A percentile compares a stretch with the other conserved stretches of the same genome.
Evolutionary conservation across 2,329 filamentous ascomycete genomes (phyloP).

Genomic region (Sclerotinia nivalis): DNA sequence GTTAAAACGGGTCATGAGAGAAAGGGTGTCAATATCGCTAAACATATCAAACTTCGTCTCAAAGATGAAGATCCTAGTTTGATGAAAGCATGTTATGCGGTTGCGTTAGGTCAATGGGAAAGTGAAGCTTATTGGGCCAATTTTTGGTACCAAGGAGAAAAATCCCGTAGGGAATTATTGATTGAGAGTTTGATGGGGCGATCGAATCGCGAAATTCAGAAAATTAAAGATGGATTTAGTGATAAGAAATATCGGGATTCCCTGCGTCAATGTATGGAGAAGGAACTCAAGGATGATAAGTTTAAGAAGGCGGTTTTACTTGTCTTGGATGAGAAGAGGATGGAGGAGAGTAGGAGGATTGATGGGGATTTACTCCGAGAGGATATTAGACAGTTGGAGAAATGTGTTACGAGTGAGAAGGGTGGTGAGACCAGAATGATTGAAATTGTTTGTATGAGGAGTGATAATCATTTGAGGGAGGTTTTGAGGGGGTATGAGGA

Average conservation of each 20-base stretch:
- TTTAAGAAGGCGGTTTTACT: conserved; percentile 86
- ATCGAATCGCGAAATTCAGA: conserved; percentile 79
- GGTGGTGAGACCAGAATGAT: conserved; percentile 90
- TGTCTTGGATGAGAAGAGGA: conserved; percentile 77
- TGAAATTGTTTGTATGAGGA: conserved; percentile 75
- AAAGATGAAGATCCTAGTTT: conserved; percentile 74
- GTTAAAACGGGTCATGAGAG: conserved; percentile 75
- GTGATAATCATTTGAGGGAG: conserved; percentile 78
- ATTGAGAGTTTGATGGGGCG: conserved; percentile 93
- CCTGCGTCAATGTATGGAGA: conserved; percentile 81
- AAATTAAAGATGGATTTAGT: conserved; percentile 84
- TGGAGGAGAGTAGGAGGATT: conserved; percentile 62
- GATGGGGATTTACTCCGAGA: conserved; percentile 58
- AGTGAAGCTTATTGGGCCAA: conserved; percentile 97
- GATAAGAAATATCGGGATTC: conserved; percentile 90
- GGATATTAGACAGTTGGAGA: conserved; percentile 72
- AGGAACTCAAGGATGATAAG: conserved; percentile 92
- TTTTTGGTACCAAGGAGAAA: conserved; percentile 92
- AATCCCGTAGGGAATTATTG: conserved; percentile 79
- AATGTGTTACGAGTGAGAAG: conserved; percentile 67
- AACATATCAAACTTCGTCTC: conserved; percentile 75
- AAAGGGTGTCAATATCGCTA: conserved; percentile 80
- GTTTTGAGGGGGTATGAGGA: conserved; percentile 76
- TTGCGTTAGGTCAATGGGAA: conserved; percentile 87
- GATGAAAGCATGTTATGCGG: conserved; percentile 89